phyloP scores from a whole-genome alignment of 2,329 filamentous ascomycete genomes.

The Pyrenochaeta sp. region DNA sequence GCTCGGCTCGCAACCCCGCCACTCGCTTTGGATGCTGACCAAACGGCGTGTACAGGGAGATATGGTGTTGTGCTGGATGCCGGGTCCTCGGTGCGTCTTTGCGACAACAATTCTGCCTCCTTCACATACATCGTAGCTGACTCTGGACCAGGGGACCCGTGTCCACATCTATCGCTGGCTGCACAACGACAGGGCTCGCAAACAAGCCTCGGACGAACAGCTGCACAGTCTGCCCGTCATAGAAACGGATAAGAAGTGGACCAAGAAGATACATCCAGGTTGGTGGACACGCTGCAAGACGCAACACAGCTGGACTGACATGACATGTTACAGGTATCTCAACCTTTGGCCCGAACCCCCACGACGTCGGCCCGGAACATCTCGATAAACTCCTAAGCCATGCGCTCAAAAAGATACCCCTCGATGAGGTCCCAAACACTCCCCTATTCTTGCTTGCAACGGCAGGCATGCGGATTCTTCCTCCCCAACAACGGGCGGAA shows the following conservation, averaged over 20 bases:
- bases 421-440: conserved; percentile 78
- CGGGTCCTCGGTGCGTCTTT: conserved; percentile 77
- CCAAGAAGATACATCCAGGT: conserved; percentile 93
- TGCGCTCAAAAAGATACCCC: conserved; percentile 79
- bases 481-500: conserved; percentile 72
- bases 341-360: conserved; percentile 80
- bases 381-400: conserved; percentile 81
- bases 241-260: conserved; percentile 85
- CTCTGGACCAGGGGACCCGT: conserved; percentile 74
- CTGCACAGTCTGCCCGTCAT: conserved; percentile 77
- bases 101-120: not conserved
- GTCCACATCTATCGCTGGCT: conserved; percentile 95
- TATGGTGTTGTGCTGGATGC: conserved; percentile 98
- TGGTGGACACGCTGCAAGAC: conserved; percentile 12
- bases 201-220: conserved; percentile 65
- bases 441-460: conserved; percentile 96
- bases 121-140: conserved; percentile 22
- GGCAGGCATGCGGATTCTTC: conserved; percentile 89
- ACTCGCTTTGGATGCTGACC: conserved; percentile 27
- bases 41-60: conserved; percentile 55
- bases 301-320: conserved; percentile 12
- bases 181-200: conserved; percentile 72
- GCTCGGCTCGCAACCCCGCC: conserved; percentile 11
- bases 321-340: conserved; percentile 68
- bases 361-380: conserved; percentile 81